Evolutionary conservation across 2,329 filamentous ascomycete genomes (phyloP).

Genomic region (Blastomyces silverae): DNA sequence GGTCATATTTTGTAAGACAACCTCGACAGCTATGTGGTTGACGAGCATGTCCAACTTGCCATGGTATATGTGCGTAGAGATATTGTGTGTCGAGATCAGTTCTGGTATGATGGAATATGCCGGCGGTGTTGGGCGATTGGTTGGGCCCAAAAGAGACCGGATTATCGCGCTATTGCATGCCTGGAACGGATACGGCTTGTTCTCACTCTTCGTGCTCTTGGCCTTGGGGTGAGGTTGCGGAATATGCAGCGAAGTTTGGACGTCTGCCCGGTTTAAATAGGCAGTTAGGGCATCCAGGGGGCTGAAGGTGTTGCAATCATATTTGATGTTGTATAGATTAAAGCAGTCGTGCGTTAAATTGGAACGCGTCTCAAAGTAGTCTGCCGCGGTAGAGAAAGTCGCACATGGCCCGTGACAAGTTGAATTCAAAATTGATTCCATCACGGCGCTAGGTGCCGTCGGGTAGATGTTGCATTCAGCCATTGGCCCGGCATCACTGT

Average conservation of each 20-base stretch:
- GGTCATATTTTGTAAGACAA: conserved; percentile 39
- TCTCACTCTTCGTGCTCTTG: conserved; percentile 15
- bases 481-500: conserved; percentile 13
- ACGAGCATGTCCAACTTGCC: conserved; percentile 37
- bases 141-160: conserved; percentile 22
- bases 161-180: conserved; percentile 32
- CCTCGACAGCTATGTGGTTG: conserved; percentile 34
- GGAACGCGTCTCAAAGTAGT: conserved; percentile 27
- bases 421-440: conserved; percentile 30
- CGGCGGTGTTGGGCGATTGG: conserved; percentile 26
- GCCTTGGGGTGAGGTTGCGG: conserved; percentile 11
- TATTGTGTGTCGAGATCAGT: conserved; percentile 29
- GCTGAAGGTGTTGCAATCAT: conserved; percentile 29
- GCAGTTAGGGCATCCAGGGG: conserved; percentile 24
- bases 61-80: conserved; percentile 34
- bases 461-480: conserved; percentile 26
- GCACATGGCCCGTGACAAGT: conserved; percentile 35
- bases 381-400: conserved; percentile 31
- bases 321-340: conserved; percentile 33
- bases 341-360: conserved; percentile 25
- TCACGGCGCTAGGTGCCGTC: conserved; percentile 25
- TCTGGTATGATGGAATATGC: conserved; percentile 32
- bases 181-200: conserved; percentile 22
- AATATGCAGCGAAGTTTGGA: conserved; percentile 31
- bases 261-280: conserved; percentile 33